These are phyloP conservation scores for Paracorniculantispora psalliotae DNA, from an alignment of 2,329 filamentous ascomycete genomes.

Conservation along the genomic window DNA sequence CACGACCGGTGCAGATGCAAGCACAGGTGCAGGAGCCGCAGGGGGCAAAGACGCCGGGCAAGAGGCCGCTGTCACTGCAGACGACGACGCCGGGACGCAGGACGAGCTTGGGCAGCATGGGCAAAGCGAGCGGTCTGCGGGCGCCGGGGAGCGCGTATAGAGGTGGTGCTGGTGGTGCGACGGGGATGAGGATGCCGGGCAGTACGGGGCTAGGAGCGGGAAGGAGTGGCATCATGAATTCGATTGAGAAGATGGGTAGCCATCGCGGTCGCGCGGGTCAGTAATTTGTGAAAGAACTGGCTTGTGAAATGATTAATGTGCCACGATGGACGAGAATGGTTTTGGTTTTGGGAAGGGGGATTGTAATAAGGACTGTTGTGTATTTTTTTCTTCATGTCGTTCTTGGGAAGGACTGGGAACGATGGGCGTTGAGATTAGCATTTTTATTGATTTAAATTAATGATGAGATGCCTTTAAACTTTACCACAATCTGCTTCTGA, in stretches of 20 bases:
- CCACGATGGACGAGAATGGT: too few relatives aligned
- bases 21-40: constrained; percentile 18
- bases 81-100: constrained; percentile 24
- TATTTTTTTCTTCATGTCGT: too few relatives aligned
- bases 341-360: too few relatives aligned
- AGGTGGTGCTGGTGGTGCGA: constrained; percentile 33
- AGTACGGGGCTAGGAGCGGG: too few relatives aligned
- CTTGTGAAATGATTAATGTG: too few relatives aligned
- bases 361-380: too few relatives aligned
- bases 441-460: too few relatives aligned
- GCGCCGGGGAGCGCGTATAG: constrained; percentile 51
- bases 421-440: too few relatives aligned
- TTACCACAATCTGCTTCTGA: too few relatives aligned
- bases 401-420: too few relatives aligned
- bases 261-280: constrained; percentile 48
- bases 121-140: constrained; percentile 53
- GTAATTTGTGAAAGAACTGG: too few relatives aligned
- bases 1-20: constrained; percentile 15
- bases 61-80: constrained; percentile 13
- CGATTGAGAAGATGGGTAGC: constrained; percentile 82
- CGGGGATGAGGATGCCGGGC: constrained; percentile 36
- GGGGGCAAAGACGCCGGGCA: constrained; percentile 17
- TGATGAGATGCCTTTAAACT: too few relatives aligned
- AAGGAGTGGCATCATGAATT: constrained; percentile 69
- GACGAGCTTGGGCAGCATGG: constrained; percentile 52